phyloP scores from a whole-genome alignment of 768 basidiomycete genomes.

The Boletus rubescentipes region DNA sequence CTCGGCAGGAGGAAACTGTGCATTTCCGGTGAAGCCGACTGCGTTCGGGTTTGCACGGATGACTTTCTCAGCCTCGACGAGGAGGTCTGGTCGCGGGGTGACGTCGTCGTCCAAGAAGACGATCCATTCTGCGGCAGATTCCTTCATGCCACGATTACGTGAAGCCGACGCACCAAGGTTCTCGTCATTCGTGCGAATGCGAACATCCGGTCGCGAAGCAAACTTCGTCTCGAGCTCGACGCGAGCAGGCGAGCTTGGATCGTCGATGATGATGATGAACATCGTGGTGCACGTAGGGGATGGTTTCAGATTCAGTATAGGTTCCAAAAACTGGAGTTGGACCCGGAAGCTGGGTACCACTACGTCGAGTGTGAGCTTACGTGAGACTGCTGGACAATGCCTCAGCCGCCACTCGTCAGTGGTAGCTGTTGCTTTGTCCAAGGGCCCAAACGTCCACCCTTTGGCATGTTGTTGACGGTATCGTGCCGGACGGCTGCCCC shows the following conservation, averaged over 20 bases:
- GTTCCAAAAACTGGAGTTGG: constrained; percentile 41
- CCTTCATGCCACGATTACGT: constrained; percentile 53
- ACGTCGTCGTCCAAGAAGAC: constrained; percentile 65
- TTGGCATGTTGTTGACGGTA: constrained; percentile 45
- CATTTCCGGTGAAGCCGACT: constrained; percentile 55
- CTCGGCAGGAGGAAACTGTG: constrained; percentile 47
- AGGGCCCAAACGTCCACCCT: constrained; percentile 49
- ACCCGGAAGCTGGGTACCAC: constrained; percentile 59
- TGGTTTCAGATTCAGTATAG: constrained; percentile 44
- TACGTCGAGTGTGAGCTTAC: constrained; percentile 51
- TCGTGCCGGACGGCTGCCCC: constrained; percentile 45
- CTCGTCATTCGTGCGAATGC: constrained; percentile 47
- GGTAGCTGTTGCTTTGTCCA: constrained; percentile 40
- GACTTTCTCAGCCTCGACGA: constrained; percentile 44
- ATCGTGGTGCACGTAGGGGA: constrained; percentile 46
- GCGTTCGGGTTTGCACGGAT: constrained; percentile 48
- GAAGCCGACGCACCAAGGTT: constrained; percentile 55
- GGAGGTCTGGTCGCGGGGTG: constrained; percentile 39
- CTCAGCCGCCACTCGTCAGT: constrained; percentile 39
- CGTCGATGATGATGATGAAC: constrained; percentile 60
- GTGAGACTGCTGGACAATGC: constrained; percentile 21
- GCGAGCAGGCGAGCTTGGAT: constrained; percentile 45
- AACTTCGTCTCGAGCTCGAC: constrained; percentile 40
- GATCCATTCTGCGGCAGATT: constrained; percentile 58
- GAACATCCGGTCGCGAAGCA: constrained; percentile 46